Base-by-base conservation (phyloP, 2,329 filamentous ascomycete genomes). In the Dactylellina parvicollis region DNA sequence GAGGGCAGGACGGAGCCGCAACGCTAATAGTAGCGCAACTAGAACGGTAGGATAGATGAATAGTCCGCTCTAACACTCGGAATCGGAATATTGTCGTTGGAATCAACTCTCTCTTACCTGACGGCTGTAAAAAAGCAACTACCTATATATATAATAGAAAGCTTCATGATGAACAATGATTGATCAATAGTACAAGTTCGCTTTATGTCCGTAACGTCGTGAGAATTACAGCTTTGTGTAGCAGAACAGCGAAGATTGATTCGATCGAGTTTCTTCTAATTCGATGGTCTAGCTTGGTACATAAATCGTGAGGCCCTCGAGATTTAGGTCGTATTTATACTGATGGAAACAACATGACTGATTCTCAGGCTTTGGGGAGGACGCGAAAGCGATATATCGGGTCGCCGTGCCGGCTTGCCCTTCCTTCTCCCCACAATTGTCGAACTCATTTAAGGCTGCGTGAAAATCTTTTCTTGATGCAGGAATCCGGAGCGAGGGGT, bases 1-100 rank as follows among this genome's bases (percentile, higher is more conserved):
- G 34, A 2, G 66, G 66, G 28, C 57, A 72, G 8, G 59, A 59
- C 12, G 22, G 30, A 8, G 59, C 26, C 5, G 10, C n/a, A 28
- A 10, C 44, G 4, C 30, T 10, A 10, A 20, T 16, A 18, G n/a
- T 26, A 20, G 28, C 26, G 16, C 36, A 42, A 10, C 42, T 50
- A 52, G 9, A 22, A 16, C 28, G 22, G 12, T 18, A 18, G 7
- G 14, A 32, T 32, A 52, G 8, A 20, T 46, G 24, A 26, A 38
- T 60, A 20, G 20, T 20, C 18, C n/a, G n/a, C n/a, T n/a, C n/a
- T n/a, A n/a, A n/a, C n/a, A n/a, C n/a, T n/a, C n/a, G n/a, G n/a
- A n/a, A n/a, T n/a, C n/a, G n/a, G n/a, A n/a, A n/a, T n/a, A n/a
- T n/a, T n/a, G n/a, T n/a, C n/a, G n/a, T n/a, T n/a, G n/a, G n/a